Evolutionary conservation across 805 yeast species (phyloP).

Genomic region (Wickerhamiella galacta): DNA sequence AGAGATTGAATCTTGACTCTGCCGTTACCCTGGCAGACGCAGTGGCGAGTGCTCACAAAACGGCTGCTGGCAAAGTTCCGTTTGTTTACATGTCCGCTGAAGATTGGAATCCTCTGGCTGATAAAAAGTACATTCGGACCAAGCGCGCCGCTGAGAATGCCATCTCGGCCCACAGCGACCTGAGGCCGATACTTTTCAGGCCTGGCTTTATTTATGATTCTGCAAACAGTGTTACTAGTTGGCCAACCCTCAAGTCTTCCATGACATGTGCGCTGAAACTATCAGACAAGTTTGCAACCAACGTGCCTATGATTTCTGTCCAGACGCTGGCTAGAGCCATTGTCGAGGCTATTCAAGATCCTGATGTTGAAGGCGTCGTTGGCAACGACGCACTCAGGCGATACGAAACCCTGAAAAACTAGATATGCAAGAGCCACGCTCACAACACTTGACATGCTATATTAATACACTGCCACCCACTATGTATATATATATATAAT

Average conservation of each 20-base stretch:
- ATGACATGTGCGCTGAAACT: conserved; percentile 29
- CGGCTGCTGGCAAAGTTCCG: conserved; percentile 14
- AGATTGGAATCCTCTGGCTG: conserved; percentile 46
- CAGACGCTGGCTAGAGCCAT: conserved; percentile 49
- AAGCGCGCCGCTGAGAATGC: conserved; percentile 58
- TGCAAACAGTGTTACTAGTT: conserved; percentile 7
- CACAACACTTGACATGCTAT: too few relatives aligned
- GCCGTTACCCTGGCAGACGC: conserved; percentile 49
- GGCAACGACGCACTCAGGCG: conserved; percentile 29
- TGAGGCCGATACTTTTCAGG: conserved; percentile 50
- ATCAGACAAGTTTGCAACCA: conserved; percentile 30
- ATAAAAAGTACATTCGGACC: conserved; percentile 53
- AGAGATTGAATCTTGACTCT: conserved; percentile 49
- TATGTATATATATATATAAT: too few relatives aligned
- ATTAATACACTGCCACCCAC: too few relatives aligned
- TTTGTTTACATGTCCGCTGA: conserved; percentile 77
- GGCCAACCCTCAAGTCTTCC: conserved; percentile 23
- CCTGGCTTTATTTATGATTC: conserved; percentile 77
- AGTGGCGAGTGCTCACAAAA: conserved; percentile 20
- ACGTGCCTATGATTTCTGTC: conserved; percentile 29
- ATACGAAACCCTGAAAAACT: conserved; percentile 5
- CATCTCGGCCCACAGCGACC: conserved; percentile 27
- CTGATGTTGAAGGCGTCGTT: conserved; percentile 39
- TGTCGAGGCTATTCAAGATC: conserved; percentile 37
- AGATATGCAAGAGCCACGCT: too few relatives aligned